Conservation (phyloP, 164 flowering plant genomes). For the Magnolia officinalis region DNA sequence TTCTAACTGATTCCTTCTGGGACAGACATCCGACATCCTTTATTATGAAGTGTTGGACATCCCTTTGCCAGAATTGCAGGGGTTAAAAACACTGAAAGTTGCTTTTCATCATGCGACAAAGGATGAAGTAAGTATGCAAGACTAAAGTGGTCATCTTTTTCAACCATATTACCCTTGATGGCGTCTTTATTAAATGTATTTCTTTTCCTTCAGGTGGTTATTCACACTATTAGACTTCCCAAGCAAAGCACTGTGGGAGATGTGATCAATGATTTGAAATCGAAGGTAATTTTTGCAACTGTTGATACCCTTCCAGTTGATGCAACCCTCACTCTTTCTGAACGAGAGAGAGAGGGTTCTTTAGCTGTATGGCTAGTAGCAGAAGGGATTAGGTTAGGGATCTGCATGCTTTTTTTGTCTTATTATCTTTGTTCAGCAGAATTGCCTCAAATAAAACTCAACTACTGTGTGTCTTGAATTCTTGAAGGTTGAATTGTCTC, state of each 20-base stretch:
- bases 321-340: too few relatives aligned
- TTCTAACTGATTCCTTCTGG: slow-evolving; percentile 10
- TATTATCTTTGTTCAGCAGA: too few relatives aligned
- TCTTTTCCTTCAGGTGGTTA: slow-evolving; percentile 52
- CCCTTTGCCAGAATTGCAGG: slow-evolving; percentile 90
- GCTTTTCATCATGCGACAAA: slow-evolving; percentile 83
- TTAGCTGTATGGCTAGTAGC: too few relatives aligned
- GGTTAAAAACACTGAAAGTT: slow-evolving; percentile 81
- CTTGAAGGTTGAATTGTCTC: slow-evolving; percentile 58
- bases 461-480: slow-evolving; percentile 8
- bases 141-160: neutral
- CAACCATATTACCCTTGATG: neutral
- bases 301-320: neutral
- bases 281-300: slow-evolving; percentile 42
- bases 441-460: too few relatives aligned
- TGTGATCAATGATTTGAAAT: slow-evolving; percentile 75
- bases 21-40: slow-evolving; percentile 79
- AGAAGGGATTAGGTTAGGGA: too few relatives aligned
- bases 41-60: slow-evolving; percentile 94
- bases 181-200: neutral
- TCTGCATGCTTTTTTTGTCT: too few relatives aligned
- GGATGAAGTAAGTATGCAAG: slow-evolving; percentile 58
- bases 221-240: slow-evolving; percentile 79
- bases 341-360: too few relatives aligned
- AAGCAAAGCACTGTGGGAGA: slow-evolving; percentile 92